Conservation (phyloP, 192 early-diverging fungal species). For the Gaertneriomyces sp. region DNA sequence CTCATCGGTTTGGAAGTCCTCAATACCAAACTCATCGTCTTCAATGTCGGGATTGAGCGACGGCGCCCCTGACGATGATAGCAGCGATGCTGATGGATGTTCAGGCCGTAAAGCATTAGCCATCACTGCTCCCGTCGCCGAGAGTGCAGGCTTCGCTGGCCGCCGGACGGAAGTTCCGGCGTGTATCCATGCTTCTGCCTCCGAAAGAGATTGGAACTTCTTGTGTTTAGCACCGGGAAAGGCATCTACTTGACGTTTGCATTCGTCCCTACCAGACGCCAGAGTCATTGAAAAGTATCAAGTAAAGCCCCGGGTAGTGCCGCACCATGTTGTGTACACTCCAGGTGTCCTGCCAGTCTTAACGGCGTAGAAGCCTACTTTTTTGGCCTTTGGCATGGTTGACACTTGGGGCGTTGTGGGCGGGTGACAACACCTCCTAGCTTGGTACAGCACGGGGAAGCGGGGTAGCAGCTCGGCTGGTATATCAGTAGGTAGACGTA, state of each 20-base stretch:
- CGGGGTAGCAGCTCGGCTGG: too few relatives aligned
- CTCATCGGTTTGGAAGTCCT: neutral
- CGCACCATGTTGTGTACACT: conserved; percentile 14
- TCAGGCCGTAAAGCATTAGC: neutral
- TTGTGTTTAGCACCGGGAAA: conserved; percentile 59
- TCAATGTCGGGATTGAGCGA: neutral
- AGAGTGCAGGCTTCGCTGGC: neutral
- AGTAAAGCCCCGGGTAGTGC: neutral
- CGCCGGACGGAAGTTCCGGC: conserved; percentile 13
- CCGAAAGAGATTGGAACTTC: conserved; percentile 51
- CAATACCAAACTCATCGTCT: neutral
- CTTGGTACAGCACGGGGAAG: too few relatives aligned
- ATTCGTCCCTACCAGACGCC: conserved; percentile 54
- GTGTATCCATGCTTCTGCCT: conserved; percentile 53
- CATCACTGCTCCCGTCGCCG: neutral
- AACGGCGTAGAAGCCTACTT: conserved; percentile 24
- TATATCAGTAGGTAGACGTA: too few relatives aligned
- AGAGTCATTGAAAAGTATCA: neutral
- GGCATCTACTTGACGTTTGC: conserved; percentile 50
- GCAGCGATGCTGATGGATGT: neutral
- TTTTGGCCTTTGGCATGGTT: conserved; percentile 12
- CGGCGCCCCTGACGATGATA: neutral
- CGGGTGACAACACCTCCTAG: too few relatives aligned
- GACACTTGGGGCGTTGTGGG: neutral
- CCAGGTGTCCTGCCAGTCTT: conserved; percentile 12